Percentiles rank a stretch among this genome's conserved stretches.
Conservation (phyloP, 441 rosid species). For the Adansonia gregorii region DNA sequence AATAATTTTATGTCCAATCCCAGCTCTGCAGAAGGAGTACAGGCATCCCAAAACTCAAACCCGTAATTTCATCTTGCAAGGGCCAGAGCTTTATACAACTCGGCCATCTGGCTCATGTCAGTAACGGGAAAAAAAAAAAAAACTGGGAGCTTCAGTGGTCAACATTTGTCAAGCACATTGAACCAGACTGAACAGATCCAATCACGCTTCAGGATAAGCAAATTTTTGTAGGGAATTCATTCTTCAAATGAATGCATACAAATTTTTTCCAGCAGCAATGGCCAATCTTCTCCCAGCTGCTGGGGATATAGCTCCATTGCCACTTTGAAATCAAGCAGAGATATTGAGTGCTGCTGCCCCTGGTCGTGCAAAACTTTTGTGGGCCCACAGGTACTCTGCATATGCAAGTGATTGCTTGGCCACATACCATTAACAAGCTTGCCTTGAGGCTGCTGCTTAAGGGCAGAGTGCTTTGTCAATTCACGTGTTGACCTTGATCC, state of each 20-base stretch:
- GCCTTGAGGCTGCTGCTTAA: conserved; percentile 61
- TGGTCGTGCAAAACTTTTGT: conserved; percentile 51
- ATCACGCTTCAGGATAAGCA: conserved; percentile 36
- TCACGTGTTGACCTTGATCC: conserved; percentile 54
- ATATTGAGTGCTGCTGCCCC: conserved; percentile 48
- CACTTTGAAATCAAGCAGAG: conserved; percentile 80
- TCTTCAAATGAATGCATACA: conserved; percentile 59
- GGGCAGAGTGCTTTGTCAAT: conserved; percentile 47
- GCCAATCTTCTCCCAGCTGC: conserved; percentile 94
- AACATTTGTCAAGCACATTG: conserved; percentile 37
- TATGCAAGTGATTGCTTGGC: conserved; percentile 63
- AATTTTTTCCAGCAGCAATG: conserved; percentile 75
- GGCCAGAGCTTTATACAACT: conserved; percentile 38
- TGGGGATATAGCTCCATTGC: conserved; percentile 90
- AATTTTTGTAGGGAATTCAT: conserved; percentile 42
- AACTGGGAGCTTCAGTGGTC: conserved; percentile 36
- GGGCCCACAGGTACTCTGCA: conserved; percentile 46
- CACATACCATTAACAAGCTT: conserved; percentile 57
- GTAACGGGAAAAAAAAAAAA: conserved; percentile 26
- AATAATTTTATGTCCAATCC: conserved; percentile 39
- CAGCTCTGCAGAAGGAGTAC: conserved; percentile 45
- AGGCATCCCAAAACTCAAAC: conserved; percentile 38
- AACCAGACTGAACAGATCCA: conserved; percentile 40
- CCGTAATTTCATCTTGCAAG: conserved; percentile 38
- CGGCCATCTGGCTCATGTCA: conserved; percentile 39